phyloP scores from a whole-genome alignment of 176 grass and related monocot species.

The Oryza brachyantha region DNA sequence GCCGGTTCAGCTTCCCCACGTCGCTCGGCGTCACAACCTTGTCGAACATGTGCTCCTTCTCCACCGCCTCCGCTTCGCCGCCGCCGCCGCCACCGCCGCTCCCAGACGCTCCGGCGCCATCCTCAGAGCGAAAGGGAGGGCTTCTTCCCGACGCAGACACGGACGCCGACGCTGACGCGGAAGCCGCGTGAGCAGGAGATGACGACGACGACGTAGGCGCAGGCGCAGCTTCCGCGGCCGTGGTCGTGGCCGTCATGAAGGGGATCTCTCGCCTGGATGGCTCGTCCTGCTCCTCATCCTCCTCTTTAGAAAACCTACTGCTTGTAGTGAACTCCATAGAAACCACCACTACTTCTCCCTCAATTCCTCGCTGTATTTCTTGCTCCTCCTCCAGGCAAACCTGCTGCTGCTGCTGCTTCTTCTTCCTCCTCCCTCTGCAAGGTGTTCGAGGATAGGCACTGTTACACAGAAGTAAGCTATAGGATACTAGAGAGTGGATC shows the following conservation, averaged over 20 bases:
- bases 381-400: not conserved
- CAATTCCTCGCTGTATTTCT: constrained; percentile 21
- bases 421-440: not conserved
- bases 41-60: constrained; percentile 99
- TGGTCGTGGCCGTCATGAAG: constrained; percentile 32
- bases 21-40: constrained; percentile 98
- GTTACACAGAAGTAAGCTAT: constrained; percentile 8
- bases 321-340: constrained; percentile 43
- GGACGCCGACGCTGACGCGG: not conserved
- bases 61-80: constrained; percentile 21
- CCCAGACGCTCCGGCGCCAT: constrained; percentile 42
- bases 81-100: constrained; percentile 17
- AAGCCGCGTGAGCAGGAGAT: constrained; percentile 18
- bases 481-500: constrained; percentile 40
- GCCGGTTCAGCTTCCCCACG: constrained; percentile 95
- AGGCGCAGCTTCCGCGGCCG: not conserved
- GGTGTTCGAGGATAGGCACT: constrained; percentile 33
- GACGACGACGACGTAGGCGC: constrained; percentile 25
- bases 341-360: not conserved
- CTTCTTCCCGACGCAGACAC: constrained; percentile 31
- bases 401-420: not conserved
- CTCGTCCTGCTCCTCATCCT: constrained; percentile 40
- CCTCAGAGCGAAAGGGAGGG: constrained; percentile 27
- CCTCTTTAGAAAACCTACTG: constrained; percentile 48
- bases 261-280: constrained; percentile 41